phyloP scores from a whole-genome alignment of 1,284 basidiomycete species.

The Pholiota adiposa region DNA sequence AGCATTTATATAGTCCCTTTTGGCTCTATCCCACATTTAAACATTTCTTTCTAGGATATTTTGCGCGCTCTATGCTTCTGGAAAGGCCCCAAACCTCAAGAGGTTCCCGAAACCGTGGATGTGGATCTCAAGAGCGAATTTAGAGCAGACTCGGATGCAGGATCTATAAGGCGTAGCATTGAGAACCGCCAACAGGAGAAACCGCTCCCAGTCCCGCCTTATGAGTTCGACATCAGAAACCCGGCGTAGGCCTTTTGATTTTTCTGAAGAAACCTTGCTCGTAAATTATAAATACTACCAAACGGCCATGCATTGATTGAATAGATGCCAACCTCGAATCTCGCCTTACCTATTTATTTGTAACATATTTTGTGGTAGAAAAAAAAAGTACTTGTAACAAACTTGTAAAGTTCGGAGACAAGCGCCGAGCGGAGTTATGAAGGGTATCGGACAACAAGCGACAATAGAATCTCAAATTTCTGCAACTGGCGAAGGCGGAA shows the following conservation, averaged over 20 bases:
- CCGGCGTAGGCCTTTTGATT: background rate
- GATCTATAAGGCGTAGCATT: background rate
- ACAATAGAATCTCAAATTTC: constrained; percentile 42
- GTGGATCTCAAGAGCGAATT: background rate
- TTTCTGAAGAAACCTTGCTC: background rate
- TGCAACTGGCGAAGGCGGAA: constrained; percentile 22
- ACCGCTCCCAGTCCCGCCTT: background rate
- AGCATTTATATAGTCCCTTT: constrained; percentile 5
- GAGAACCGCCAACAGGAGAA: background rate
- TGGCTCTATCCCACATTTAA: background rate
- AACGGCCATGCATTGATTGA: background rate
- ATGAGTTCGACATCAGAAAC: background rate
- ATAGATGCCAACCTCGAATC: background rate
- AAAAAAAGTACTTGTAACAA: background rate
- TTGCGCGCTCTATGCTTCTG: constrained; percentile 44
- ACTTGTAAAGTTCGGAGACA: background rate
- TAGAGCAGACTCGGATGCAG: background rate
- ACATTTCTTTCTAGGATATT: constrained; percentile 40
- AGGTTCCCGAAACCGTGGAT: constrained; percentile 4
- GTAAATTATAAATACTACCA: background rate
- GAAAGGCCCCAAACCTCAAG: constrained; percentile 21
- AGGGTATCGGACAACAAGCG: constrained; percentile 30
- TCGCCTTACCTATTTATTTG: background rate
- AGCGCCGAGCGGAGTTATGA: constrained; percentile 1
- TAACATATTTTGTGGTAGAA: background rate